Base-by-base conservation (phyloP, 2,329 filamentous ascomycete species). In the Penicillium sp. region DNA sequence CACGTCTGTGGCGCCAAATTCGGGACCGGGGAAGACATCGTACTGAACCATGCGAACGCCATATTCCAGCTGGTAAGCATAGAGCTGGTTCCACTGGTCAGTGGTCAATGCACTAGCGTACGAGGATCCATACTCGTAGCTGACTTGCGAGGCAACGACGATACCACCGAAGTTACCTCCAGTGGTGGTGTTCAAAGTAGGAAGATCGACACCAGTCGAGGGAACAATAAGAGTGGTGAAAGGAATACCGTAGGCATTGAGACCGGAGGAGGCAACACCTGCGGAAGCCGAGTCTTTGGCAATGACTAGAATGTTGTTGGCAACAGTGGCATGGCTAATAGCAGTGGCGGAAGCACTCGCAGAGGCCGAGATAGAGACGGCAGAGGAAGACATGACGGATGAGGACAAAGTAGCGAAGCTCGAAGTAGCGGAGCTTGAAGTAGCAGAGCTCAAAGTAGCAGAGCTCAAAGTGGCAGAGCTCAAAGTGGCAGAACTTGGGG, bases 181-280 rank as follows among this genome's bases (percentile, higher is more conserved):
- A 0, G 70, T 59, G 2, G 75, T 75, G 12, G 73, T 71, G 61
- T 80, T 84, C 29, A 86, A 74, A 0, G 68, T 56, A 1, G 83
- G 83, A 26, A 86, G 76, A 16, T 70, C 59, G 5, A 74, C 69
- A 13, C 83, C 83, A 6, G 64, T 61, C 59, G 81, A 73, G 7
- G 82, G 81, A n/a, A 86, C 81, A 18, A 79, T 58, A 10, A 84
- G 62, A 6, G 77, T 73, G 58, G 84, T 72, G 60, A 77, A 85
- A 1, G 82, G 81, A 56, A 86, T 85, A 29, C 81, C 83, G 60
- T 86, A 85, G 52, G 75, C 82, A 61, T 82, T 79, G 8, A 86
- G 75, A 23, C 82, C 83, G 12, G 77, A 77, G 33, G 75, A 77
- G 12, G 78, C 79, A 26, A 77, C 76, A 16, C 69, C 70, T 8